phyloP scores from a whole-genome alignment of 75 land plant genomes.

The Isoetes taiwanensis region DNA sequence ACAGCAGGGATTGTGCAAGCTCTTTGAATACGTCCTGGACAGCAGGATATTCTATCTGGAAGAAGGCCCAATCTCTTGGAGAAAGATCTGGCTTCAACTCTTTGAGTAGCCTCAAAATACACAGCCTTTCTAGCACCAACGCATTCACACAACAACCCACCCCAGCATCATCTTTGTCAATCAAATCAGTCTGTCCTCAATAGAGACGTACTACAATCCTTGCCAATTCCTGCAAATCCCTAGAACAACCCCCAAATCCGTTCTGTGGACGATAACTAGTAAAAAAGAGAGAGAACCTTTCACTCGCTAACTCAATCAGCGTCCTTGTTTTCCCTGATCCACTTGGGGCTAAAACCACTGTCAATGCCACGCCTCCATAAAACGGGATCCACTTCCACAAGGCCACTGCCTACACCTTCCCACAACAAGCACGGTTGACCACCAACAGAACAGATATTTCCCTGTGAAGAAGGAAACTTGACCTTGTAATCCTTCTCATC shows the following conservation, averaged over 20 bases:
- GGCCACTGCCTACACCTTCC: not conserved
- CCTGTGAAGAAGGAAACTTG: not conserved
- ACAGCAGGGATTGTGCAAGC: not conserved
- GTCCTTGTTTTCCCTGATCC: not conserved
- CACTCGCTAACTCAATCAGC: not conserved
- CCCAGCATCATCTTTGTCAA: not conserved
- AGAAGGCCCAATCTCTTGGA: not conserved
- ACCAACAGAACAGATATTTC: not conserved
- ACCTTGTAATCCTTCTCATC: not conserved
- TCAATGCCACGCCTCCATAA: too few species aligned
- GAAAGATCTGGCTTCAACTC: not conserved
- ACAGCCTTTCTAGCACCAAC: too few species aligned
- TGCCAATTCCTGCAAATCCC: not conserved
- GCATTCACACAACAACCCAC: not conserved
- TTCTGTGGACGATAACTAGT: not conserved
- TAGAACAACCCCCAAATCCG: too few species aligned
- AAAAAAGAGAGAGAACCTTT: too few species aligned
- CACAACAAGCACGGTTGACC: not conserved
- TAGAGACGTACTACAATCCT: not conserved
- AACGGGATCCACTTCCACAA: too few species aligned
- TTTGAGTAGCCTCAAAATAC: not conserved
- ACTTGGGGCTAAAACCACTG: not conserved
- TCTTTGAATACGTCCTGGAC: not conserved
- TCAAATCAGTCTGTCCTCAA: not conserved
- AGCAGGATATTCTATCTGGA: not conserved